These are phyloP conservation scores for Carex kokanica DNA, from an alignment of 176 grass and related monocot species.

Conservation along the genomic window DNA sequence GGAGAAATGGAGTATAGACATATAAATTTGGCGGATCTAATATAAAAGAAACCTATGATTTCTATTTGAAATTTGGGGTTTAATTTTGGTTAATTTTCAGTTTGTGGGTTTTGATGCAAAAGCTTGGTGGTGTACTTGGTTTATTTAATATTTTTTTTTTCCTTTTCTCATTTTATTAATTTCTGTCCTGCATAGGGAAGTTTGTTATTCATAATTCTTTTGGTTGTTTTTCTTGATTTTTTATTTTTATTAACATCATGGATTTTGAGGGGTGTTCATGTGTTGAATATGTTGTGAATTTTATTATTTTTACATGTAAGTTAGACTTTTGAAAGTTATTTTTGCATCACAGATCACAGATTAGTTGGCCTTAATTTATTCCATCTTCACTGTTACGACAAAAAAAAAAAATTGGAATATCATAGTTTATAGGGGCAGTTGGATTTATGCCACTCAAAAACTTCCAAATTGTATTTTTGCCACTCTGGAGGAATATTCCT, in stretches of 20 bases:
- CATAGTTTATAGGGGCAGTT: not conserved
- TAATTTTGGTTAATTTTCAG: constrained; percentile 23
- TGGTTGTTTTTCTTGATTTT: not conserved
- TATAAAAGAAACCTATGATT: not conserved
- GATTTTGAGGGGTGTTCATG: constrained; percentile 13
- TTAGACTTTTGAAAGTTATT: not conserved
- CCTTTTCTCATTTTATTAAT: not conserved
- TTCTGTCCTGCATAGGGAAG: not conserved
- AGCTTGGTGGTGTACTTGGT: constrained; percentile 17
- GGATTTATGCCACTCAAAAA: too few relatives aligned
- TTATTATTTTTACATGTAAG: not conserved
- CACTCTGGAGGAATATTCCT: too few relatives aligned
- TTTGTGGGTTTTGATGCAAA: constrained; percentile 25
- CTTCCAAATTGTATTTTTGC: too few relatives aligned
- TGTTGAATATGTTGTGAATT: not conserved
- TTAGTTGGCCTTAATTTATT: not conserved
- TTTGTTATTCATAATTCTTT: constrained; percentile 15
- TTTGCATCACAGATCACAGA: not conserved
- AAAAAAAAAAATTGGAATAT: not conserved
- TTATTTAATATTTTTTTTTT: constrained; percentile 7
- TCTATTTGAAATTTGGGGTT: not conserved
- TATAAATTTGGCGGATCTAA: constrained; percentile 20
- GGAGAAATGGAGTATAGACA: not conserved
- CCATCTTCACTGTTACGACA: not conserved
- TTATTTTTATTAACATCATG: not conserved